phyloP scores from a whole-genome alignment of 1,284 basidiomycete species.

The Ustilago cynodontis region DNA sequence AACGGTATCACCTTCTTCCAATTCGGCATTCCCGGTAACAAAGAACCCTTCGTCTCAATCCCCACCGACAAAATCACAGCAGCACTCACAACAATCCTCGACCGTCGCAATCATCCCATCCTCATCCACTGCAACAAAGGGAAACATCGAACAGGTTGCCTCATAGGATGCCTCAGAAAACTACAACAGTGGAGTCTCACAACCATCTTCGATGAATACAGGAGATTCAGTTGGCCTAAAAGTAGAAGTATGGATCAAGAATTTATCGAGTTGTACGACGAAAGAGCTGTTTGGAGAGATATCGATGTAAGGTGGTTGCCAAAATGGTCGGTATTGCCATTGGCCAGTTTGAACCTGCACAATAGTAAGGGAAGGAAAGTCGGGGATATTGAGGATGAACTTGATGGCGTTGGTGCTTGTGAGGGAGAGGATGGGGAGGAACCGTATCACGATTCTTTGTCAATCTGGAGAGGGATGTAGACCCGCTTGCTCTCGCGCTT shows the following conservation, averaged over 20 bases:
- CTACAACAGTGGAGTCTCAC: slow-evolving; percentile 74
- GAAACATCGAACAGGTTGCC: slow-evolving; percentile 75
- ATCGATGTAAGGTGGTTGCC: slow-evolving; percentile 42
- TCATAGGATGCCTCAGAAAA: slow-evolving; percentile 74
- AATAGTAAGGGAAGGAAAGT: slow-evolving; percentile 17
- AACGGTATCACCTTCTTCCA: slow-evolving; percentile 72
- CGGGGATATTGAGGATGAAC: slow-evolving; percentile 18
- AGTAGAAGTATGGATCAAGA: slow-evolving; percentile 74
- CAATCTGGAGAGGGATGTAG: slow-evolving; percentile 52
- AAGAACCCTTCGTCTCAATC: slow-evolving; percentile 71
- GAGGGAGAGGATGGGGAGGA: neutral
- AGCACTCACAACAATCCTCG: slow-evolving; percentile 74
- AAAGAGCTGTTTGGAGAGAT: slow-evolving; percentile 42
- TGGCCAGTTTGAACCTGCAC: slow-evolving; percentile 27
- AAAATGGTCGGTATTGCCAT: slow-evolving; percentile 42
- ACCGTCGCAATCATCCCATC: slow-evolving; percentile 74
- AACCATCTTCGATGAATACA: slow-evolving; percentile 75
- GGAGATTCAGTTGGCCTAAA: slow-evolving; percentile 73
- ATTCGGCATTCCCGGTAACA: slow-evolving; percentile 75
- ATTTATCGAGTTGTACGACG: slow-evolving; percentile 73
- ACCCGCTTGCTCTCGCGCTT: no score
- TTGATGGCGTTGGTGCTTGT: slow-evolving; percentile 13
- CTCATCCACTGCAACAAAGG: slow-evolving; percentile 76
- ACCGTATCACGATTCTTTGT: slow-evolving; percentile 12
- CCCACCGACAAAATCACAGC: slow-evolving; percentile 74